Conservation (phyloP, 2,329 filamentous ascomycete genomes). For the Shiraia sp. region DNA sequence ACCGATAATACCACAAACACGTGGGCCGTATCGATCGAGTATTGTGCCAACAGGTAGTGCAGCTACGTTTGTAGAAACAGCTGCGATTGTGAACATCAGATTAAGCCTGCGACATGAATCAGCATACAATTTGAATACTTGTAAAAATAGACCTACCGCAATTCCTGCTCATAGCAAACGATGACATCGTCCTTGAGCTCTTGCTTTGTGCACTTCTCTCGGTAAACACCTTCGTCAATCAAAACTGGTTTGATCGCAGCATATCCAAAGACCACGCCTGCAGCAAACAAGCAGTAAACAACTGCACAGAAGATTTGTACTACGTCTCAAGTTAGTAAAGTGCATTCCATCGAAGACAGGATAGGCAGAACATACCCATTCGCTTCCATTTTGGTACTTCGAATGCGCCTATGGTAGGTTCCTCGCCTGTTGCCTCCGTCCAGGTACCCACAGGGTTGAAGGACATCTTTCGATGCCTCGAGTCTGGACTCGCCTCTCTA, state of each 20-base stretch:
- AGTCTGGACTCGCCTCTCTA: slow-evolving; percentile 41
- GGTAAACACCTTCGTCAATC: slow-evolving; percentile 43
- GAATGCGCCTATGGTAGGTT: slow-evolving; percentile 53
- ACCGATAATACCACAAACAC: slow-evolving; percentile 73
- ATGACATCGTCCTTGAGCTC: slow-evolving; percentile 39
- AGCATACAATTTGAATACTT: slow-evolving; percentile 61
- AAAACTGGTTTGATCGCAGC: slow-evolving; percentile 48
- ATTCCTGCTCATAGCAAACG: slow-evolving; percentile 46
- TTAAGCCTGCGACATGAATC: slow-evolving; percentile 66
- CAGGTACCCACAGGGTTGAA: slow-evolving; percentile 55
- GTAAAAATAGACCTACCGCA: slow-evolving; percentile 50
- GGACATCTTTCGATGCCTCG: slow-evolving; percentile 51
- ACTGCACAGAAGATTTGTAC: slow-evolving; percentile 72
- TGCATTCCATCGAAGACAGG: no score
- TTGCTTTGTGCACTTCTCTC: slow-evolving; percentile 39
- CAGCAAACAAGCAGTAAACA: slow-evolving; percentile 74
- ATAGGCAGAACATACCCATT: slow-evolving; percentile 49
- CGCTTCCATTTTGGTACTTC: slow-evolving; percentile 59
- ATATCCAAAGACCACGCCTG: slow-evolving; percentile 56
- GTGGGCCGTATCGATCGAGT: slow-evolving; percentile 79
- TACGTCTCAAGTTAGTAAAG: slow-evolving; percentile 35
- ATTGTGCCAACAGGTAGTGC: slow-evolving; percentile 85
- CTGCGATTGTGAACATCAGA: slow-evolving; percentile 89
- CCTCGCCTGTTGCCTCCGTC: slow-evolving; percentile 46
- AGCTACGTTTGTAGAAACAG: slow-evolving; percentile 84